Evolutionary conservation across 108 stramenopile species (phyloP), one percentile per base, ranked within the genome.

Genomic region (Bacterosira constricta): DNA sequence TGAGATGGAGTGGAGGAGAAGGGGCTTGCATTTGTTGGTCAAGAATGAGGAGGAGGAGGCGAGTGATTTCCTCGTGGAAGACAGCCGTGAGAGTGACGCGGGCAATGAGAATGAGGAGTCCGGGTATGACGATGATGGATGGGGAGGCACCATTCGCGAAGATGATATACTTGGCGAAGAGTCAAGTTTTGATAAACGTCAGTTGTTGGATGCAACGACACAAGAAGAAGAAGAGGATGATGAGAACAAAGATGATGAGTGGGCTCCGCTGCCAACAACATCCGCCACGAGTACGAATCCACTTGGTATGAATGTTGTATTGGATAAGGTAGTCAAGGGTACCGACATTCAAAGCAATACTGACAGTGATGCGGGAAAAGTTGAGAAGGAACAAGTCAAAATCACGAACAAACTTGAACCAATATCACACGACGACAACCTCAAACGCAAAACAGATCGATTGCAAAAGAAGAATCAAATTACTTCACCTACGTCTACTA

Each of bases 91-190:
- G 45, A 23, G 1, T 29, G 54, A 36, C 21, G 54, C 32, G n/a
- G n/a, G n/a, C n/a, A n/a, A n/a, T 32, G 18, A 11, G 9, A 39
- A 60, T 59, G 21, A 49, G 6, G 31, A 26, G 17, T 44, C 5
- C 17, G 5, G 59, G 26, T 44, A 63, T 68, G 81, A 61, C 30
- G 54, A 54, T 42, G 70, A 72, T 63, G 72, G 69, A 44, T 62
- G 59, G 50, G 67, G 66, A 37, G 52, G 74, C 10, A 59, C 53
- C 6, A 59, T 75, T n/a, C 30, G 23, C 13, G 74, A 75, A 27
- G 74, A 67, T 29, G 74, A 62, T 6, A 75, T 75, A 23, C 7
- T 75, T 53, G 74, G 66, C 4, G 59, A 75, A 12, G 59, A 68
- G 10, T 10, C 21, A 49, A 25, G 47, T 49, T 49, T 49, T 49